Evolutionary conservation across 257 asterid genomes (phyloP), one percentile per base, ranked within the genome.

Genomic region (Fraxinus americana): DNA sequence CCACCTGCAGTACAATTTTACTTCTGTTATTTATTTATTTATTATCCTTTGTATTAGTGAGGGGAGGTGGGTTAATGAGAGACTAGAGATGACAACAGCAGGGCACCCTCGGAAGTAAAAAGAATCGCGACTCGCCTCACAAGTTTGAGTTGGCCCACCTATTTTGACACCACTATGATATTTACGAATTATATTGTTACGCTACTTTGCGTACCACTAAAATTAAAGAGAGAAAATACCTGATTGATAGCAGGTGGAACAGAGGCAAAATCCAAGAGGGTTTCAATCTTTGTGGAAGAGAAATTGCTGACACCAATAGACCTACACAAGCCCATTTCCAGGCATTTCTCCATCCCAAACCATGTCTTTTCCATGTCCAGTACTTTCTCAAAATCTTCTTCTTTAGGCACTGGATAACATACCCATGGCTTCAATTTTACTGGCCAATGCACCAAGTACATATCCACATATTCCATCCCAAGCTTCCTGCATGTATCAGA

Each of bases 361-460:
- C 98, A 94, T 1, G 95, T 90, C 25, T 79, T 61, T 74, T 86
- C 90, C 45, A 92, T 52, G 67, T 91, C 94, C 7, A 94, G 79
- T 16, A 32, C 36, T 19, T 59, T n/a, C 73, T 86, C 94, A 72
- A 87, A 91, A 2, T 92, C 97, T 23, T 90, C 92, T 67, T 88
- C 96, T 13, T 66, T 45, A 0, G 97, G 97, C 52, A 91, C 39
- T 11, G 96, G 94, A 6, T 82, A 75, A 25, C 23, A 23, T 0
- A 79, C 93, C 89, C 97, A 89, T 19, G 91, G 84, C 86, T 90
- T 92, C 88, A 94, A 57, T 2, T 66, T 88, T 85, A 94, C 91
- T 1, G 98, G 98, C 98, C 98, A 94, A 68, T 94, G 98, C 75
- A 94, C 97, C 83, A 94, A 78, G 71, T 88, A 94, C 90, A 92